Conservation (phyloP, 2,329 filamentous ascomycete species). For the Lachnellula occidentalis region DNA sequence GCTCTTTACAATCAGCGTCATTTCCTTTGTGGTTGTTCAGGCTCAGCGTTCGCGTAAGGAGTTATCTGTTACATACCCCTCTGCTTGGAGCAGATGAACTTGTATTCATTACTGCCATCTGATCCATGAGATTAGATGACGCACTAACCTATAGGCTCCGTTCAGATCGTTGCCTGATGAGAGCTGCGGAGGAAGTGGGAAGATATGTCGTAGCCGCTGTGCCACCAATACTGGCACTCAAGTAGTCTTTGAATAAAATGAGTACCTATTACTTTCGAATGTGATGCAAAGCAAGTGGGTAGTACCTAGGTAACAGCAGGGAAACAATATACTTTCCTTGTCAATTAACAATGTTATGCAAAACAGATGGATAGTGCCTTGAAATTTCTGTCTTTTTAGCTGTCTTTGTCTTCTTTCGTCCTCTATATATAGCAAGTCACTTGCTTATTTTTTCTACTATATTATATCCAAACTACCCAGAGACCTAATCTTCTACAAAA, state of each 20-base stretch:
- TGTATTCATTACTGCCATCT: not conserved
- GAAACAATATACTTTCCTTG: no score
- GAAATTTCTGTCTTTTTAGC: no score
- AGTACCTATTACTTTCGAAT: not conserved
- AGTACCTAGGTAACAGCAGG: no score
- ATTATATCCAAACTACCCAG: no score
- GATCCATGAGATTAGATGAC: not conserved
- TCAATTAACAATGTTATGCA: no score
- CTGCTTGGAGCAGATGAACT: slow-evolving; percentile 2
- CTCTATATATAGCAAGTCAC: no score
- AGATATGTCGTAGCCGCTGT: not conserved
- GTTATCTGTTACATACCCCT: slow-evolving; percentile 7
- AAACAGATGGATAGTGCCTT: no score
- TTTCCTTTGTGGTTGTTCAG: not conserved
- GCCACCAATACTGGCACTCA: not conserved
- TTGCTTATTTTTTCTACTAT: no score
- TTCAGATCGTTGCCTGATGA: not conserved
- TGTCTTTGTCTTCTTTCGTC: no score
- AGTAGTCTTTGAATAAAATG: not conserved
- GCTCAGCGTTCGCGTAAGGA: slow-evolving; percentile 10
- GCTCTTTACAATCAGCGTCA: not conserved
- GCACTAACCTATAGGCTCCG: not conserved
- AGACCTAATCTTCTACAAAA: no score
- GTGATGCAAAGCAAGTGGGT: no score
- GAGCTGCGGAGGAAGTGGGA: not conserved